Percentiles rank a stretch among this genome's conserved stretches.
Conservation (phyloP, 768 basidiomycete species). For the Russula griseocarnosa region DNA sequence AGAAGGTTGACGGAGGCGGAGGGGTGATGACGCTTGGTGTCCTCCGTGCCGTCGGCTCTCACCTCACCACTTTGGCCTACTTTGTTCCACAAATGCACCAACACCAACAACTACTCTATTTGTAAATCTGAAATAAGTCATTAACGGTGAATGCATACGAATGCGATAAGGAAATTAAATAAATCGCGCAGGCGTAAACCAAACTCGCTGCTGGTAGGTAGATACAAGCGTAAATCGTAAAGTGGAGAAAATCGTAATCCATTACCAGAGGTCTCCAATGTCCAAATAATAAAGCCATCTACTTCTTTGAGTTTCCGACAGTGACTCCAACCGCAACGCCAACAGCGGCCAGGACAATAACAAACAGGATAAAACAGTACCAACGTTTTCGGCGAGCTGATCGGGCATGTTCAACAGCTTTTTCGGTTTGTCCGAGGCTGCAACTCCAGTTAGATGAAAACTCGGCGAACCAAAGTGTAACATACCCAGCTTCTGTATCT, state of each 20-base stretch:
- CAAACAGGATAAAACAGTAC: constrained; percentile 71
- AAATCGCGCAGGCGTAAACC: constrained; percentile 9
- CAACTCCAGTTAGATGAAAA: constrained; percentile 1
- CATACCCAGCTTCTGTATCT: constrained; percentile 71
- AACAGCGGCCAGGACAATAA: constrained; percentile 54
- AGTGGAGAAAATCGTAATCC: constrained; percentile 14
- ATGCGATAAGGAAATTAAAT: constrained; percentile 12
- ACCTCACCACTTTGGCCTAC: not conserved
- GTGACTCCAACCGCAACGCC: constrained; percentile 55
- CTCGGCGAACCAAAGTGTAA: constrained; percentile 5
- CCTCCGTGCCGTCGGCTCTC: not conserved
- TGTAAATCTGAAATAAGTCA: not conserved
- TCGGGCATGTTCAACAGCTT: constrained; percentile 65
- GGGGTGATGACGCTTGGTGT: not conserved
- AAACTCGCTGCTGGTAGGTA: not conserved
- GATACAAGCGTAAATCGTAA: constrained; percentile 20
- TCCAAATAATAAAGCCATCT: constrained; percentile 13
- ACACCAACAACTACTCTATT: not conserved
- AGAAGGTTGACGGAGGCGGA: not conserved
- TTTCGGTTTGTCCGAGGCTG: constrained; percentile 59
- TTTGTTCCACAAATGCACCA: too few species aligned
- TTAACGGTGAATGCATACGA: not conserved
- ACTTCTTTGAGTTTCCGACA: constrained; percentile 30
- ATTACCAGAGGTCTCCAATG: not conserved
- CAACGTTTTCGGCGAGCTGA: constrained; percentile 76